A percentile compares a stretch with the other conserved stretches of the same genome.
These are phyloP conservation scores for barley (Hordeum vulgare) DNA, from an alignment of 176 grass and related monocot genomes.

Conservation along the genomic window DNA sequence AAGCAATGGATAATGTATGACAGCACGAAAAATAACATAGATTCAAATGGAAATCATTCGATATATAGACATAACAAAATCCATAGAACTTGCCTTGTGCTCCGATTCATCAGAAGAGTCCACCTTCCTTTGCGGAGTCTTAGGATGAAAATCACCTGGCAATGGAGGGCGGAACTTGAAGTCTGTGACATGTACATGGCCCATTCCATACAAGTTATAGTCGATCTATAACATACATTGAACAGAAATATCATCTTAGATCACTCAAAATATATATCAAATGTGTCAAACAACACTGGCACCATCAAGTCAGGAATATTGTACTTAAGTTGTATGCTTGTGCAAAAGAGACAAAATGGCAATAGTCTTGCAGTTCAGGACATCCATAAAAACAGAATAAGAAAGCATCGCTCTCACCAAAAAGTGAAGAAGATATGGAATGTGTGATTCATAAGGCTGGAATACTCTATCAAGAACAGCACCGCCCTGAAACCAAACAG, in stretches of 20 bases:
- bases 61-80: background rate
- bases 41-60: constrained; percentile 10
- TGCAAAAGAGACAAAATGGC: constrained; percentile 6
- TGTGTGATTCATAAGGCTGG: constrained; percentile 92
- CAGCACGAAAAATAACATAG: background rate
- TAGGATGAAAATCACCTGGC: constrained; percentile 59
- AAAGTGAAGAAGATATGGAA: constrained; percentile 98
- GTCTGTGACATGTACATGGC: constrained; percentile 84
- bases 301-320: background rate
- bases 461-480: constrained; percentile 71
- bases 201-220: constrained; percentile 98
- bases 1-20: constrained; percentile 15
- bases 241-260: constrained; percentile 19
- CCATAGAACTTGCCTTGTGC: constrained; percentile 15
- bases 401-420: constrained; percentile 57
- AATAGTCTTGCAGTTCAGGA: constrained; percentile 13
- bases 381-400: background rate
- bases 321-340: background rate
- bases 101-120: constrained; percentile 27
- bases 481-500: constrained; percentile 55
- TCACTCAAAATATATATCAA: background rate
- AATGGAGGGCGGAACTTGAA: constrained; percentile 80
- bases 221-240: constrained; percentile 62
- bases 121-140: constrained; percentile 32
- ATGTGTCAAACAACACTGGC: background rate